Percentiles rank a stretch among this genome's conserved stretches.
Conservation (phyloP, 2,329 filamentous ascomycete genomes). For the Colletotrichum agaves region DNA sequence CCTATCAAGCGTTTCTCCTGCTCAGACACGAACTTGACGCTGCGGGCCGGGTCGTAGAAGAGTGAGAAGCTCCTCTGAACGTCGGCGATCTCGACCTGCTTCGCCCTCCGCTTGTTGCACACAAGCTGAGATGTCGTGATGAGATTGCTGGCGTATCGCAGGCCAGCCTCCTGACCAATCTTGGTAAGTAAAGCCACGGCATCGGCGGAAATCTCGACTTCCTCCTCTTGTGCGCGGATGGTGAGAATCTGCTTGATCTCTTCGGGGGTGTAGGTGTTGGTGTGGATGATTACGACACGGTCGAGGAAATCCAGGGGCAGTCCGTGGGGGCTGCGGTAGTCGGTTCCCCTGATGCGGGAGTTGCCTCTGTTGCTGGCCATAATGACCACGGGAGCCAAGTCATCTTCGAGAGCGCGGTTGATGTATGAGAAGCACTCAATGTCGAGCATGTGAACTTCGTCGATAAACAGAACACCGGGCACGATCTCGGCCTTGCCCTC, state of each 20-base stretch:
- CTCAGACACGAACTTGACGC: slow-evolving; percentile 88
- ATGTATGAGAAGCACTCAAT: slow-evolving; percentile 99
- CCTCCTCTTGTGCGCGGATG: slow-evolving; percentile 94
- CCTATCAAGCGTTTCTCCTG: slow-evolving; percentile 95
- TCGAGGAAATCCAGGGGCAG: slow-evolving; percentile 96
- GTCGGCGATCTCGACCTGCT: slow-evolving; percentile 86
- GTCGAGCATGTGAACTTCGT: slow-evolving; percentile 99
- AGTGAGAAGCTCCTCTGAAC: slow-evolving; percentile 93
- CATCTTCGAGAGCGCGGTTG: slow-evolving; percentile 94
- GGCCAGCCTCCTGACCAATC: slow-evolving; percentile 90
- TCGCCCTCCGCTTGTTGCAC: slow-evolving; percentile 84
- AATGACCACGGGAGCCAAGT: slow-evolving; percentile 96
- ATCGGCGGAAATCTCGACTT: slow-evolving; percentile 90
- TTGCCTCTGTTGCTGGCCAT: slow-evolving; percentile 98
- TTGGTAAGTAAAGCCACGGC: slow-evolving; percentile 94
- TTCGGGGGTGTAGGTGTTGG: slow-evolving; percentile 81
- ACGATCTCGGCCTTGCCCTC: slow-evolving; percentile 99
- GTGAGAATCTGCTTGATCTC: slow-evolving; percentile 93
- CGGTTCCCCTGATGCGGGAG: slow-evolving; percentile 91
- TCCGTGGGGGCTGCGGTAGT: slow-evolving; percentile 92
- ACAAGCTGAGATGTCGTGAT: slow-evolving; percentile 95
- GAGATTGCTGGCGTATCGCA: slow-evolving; percentile 97
- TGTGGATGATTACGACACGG: slow-evolving; percentile 95
- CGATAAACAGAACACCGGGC: slow-evolving; percentile 96
- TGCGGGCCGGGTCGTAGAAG: slow-evolving; percentile 90